Base-by-base conservation (phyloP, 768 basidiomycete genomes). In the Auriscalpium vulgare region DNA sequence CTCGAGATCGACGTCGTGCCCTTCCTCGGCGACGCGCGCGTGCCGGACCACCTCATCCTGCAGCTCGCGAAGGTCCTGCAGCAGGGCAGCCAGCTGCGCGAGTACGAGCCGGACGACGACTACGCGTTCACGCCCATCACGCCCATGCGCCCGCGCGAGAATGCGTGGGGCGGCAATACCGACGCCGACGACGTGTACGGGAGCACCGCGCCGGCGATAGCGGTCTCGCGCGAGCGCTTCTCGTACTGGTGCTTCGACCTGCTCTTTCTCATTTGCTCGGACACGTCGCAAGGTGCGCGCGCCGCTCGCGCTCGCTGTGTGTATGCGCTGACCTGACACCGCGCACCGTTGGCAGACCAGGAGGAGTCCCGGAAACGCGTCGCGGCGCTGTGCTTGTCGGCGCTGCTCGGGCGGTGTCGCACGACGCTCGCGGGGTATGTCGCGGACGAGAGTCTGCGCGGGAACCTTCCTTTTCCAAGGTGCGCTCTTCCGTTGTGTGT, bases 211-310 rank as follows among this genome's bases (percentile, higher is more conserved):
- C 68, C 71, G 10, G 81, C 80, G 0, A 65, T 71, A 13, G 67
- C 82, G 21, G 72, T 87, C 34, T 85, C 87, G 1, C 74, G 92
- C 40, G 93, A 95, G 67, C 78, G 91, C 8, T 95, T 95, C 66
- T 85, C 89, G 8, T 94, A 91, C 71, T 95, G 92, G 92, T 93
- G 89, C 65, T 86, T 95, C 55, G 92, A 95, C 63, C 71, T 94
- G 10, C 67, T 95, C 37, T 94, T 95, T 68, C 66, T 88, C 60
- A 75, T 94, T 35, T 94, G 89, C 63, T 87, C 88, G 0, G 72
- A 84, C 62, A 73, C 75, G 1, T 81, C 80, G 1, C 76, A 74
- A 69, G 87, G 88, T 85, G 56, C 34, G 73, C 56, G 56, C 34
- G 73, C 56, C 36, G 14, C 37, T 37, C 1, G 81, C 85, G 81